Conservation (phyloP, 352 stramenopile genomes). For the Pythium phragmitis region DNA sequence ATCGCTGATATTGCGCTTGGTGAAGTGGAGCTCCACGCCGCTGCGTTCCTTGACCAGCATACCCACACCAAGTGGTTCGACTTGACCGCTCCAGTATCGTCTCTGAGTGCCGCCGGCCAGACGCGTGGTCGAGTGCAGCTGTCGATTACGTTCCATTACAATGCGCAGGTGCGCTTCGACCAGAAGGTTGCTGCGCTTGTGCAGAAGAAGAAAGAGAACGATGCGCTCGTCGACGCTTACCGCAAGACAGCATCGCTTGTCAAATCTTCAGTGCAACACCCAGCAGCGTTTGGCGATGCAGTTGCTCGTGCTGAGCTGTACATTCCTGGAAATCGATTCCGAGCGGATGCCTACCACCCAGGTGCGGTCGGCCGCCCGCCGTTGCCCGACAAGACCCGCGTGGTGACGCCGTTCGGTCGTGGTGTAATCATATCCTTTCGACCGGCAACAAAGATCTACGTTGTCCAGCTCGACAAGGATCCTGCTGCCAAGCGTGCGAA, state of each 20-base stretch:
- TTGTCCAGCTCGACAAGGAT: conserved; percentile 73
- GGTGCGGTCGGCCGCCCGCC: conserved; percentile 60
- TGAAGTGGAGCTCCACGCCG: conserved; percentile 56
- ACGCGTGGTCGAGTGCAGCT: conserved; percentile 50
- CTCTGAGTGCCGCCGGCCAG: conserved; percentile 13
- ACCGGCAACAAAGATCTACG: conserved; percentile 73
- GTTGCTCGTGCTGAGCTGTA: conserved; percentile 61
- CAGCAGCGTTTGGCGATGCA: conserved; percentile 61
- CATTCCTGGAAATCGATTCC: conserved; percentile 74
- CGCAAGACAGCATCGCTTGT: conserved; percentile 54
- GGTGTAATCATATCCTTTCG: conserved; percentile 75
- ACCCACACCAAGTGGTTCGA: conserved; percentile 55
- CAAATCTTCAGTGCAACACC: conserved; percentile 51
- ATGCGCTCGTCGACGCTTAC: conserved; percentile 63
- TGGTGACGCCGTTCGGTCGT: conserved; percentile 72
- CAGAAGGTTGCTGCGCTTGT: conserved; percentile 37
- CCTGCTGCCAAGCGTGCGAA: conserved; percentile 55
- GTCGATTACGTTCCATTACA: conserved; percentile 64
- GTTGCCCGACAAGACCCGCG: conserved; percentile 69
- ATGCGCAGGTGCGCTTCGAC: conserved; percentile 39
- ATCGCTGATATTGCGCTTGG: conserved; percentile 72
- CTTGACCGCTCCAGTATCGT: conserved; percentile 40
- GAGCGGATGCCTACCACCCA: conserved; percentile 58
- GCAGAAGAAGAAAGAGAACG: conserved; percentile 61
- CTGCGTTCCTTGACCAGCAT: conserved; percentile 55